Evolutionary conservation across 106 monocot species (phyloP), one percentile per base, ranked within the genome.

Genomic region (Allium fistulosum): DNA sequence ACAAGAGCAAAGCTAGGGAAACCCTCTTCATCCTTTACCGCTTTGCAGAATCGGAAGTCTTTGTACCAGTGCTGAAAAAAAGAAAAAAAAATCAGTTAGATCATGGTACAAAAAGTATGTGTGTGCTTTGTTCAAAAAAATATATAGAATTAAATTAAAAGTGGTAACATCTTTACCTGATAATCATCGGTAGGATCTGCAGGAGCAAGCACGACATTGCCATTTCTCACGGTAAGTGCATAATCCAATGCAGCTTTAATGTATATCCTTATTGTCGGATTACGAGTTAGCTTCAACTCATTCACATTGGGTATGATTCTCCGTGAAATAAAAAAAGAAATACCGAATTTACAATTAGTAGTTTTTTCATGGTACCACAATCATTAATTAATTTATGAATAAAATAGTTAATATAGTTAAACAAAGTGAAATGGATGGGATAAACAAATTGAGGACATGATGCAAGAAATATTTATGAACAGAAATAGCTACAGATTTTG

Each of bases 31-130:
- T 93, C 93, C 79, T 86, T 83, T 65, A 89, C 79, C 59, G 59
- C 75, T n/a, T 79, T 78, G 73, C 85, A 77, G 75, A 61, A 77
- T 49, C 73, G 80, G 77, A 84, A 71, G 71, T 89, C 93, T 66
- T 93, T 93, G 80, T 86, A 77, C 93, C 93, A 93, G 58, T 89
- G 93, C 93, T 93, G 57, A 22, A 74, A 69, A 17, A 68, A 65
- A 11, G 11, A 17, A 49, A 12, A 49, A 12, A 17, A 14, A 61
- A 72, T 51, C 59, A 16, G 1, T 15, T 17, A 60, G 22, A 22
- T 17, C 0, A 60, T 13, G 17, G 2, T 17, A 60, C 10, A 17
- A 60, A 10, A 2, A 60, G 2, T 6, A 55, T 15, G 13, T 8
- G 3, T 12, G 3, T 37, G 37, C 37, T 37, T 37, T 3, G 1